Evolutionary conservation across 176 grass and related monocot species (phyloP).

Genomic region (Typha latifolia): DNA sequence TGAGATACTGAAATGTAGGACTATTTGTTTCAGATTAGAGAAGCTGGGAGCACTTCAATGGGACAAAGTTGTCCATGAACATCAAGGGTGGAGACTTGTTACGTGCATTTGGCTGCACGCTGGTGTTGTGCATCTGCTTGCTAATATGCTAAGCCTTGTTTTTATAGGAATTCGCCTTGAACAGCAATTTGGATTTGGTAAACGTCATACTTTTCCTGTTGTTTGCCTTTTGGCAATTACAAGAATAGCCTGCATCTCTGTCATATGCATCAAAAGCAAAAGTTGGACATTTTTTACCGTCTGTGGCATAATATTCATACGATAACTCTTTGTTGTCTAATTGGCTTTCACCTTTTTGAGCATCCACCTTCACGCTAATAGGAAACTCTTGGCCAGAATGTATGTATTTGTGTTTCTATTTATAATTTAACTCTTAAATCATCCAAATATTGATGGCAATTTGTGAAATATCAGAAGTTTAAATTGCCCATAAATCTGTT

Average conservation of each 20-base stretch:
- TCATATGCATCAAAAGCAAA: neutral
- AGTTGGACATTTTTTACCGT: neutral
- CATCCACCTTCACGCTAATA: neutral
- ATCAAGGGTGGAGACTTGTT: conserved; percentile 72
- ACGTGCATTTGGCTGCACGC: conserved; percentile 93
- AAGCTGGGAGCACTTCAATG: conserved; percentile 75
- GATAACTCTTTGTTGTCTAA: neutral
- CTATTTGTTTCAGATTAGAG: conserved; percentile 44
- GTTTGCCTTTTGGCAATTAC: neutral
- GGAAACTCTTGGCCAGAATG: neutral
- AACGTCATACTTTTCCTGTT: neutral
- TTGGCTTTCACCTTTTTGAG: neutral
- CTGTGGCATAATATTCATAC: neutral
- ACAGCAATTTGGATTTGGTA: conserved; percentile 79
- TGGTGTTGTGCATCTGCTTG: conserved; percentile 75
- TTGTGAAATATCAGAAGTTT: too few species aligned
- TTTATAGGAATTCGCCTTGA: conserved; percentile 87
- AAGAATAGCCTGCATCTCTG: neutral
- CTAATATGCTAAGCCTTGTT: conserved; percentile 91
- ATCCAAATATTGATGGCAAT: too few species aligned
- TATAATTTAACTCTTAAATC: too few species aligned
- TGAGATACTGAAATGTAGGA: too few species aligned
- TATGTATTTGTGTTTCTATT: neutral
- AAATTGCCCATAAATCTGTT: too few species aligned
- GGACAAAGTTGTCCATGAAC: conserved; percentile 62